These are phyloP conservation scores for Blastobotrys mokoenaii DNA, from an alignment of 805 yeast species.

Conservation along the genomic window DNA sequence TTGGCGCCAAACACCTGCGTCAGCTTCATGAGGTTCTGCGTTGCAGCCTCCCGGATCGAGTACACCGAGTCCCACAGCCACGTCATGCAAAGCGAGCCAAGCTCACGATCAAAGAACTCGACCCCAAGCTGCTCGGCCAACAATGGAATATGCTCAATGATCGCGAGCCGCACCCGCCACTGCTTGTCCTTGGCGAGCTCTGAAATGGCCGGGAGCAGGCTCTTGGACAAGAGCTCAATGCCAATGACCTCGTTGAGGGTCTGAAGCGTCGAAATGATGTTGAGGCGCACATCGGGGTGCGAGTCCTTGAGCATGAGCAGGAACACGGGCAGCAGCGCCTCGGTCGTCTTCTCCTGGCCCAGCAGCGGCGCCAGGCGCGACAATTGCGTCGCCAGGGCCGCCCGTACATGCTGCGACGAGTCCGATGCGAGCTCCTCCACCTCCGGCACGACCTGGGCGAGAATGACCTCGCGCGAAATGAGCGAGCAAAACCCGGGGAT, in stretches of 20 bases:
- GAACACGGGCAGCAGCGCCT: constrained; percentile 77
- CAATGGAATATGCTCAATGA: constrained; percentile 91
- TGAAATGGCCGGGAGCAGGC: constrained; percentile 88
- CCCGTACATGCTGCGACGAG: constrained; percentile 86
- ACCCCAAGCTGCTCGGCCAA: constrained; percentile 92
- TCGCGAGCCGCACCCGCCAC: constrained; percentile 97
- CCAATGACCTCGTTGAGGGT: constrained; percentile 93
- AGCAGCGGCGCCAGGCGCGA: constrained; percentile 80
- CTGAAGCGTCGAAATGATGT: constrained; percentile 85
- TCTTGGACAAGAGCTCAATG: constrained; percentile 75
- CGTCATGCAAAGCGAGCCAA: constrained; percentile 85
- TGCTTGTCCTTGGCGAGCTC: constrained; percentile 93
- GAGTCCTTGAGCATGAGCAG: constrained; percentile 93
- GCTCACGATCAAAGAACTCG: constrained; percentile 83
- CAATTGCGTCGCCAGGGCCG: constrained; percentile 82
- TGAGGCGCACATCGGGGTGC: constrained; percentile 90
- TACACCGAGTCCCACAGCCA: constrained; percentile 98
- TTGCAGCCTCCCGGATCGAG: constrained; percentile 95
- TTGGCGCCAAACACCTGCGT: constrained; percentile 83
- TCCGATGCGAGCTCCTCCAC: constrained; percentile 81
- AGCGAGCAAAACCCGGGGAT: constrained; percentile 46
- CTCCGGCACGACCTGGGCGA: constrained; percentile 70
- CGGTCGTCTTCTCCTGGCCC: constrained; percentile 76
- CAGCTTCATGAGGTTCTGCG: constrained; percentile 66
- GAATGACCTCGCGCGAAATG: constrained; percentile 39